phyloP scores from a whole-genome alignment of 495 filamentous ascomycete genomes.

The Podospora comata region DNA sequence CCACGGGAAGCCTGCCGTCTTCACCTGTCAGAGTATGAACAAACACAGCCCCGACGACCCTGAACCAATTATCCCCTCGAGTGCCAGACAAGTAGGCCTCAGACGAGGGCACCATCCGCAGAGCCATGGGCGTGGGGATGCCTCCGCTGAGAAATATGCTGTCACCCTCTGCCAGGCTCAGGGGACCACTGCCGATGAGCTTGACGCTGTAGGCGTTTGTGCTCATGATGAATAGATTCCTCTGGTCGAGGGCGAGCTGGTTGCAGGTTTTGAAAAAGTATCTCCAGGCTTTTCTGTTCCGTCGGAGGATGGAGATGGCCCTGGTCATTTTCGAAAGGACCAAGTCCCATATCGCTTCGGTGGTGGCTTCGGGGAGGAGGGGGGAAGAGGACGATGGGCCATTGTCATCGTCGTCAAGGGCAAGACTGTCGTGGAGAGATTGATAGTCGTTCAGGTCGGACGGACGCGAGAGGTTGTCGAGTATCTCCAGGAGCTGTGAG shows the following conservation, averaged over 20 bases:
- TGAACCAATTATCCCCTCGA: neutral
- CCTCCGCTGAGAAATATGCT: neutral
- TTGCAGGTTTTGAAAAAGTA: slow-evolving; percentile 1
- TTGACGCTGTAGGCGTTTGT: neutral
- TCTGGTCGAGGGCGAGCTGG: neutral
- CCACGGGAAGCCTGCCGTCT: no score
- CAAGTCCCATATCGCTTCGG: neutral
- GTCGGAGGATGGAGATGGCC: neutral
- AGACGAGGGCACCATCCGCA: neutral
- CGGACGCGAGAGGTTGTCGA: neutral
- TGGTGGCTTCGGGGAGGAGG: neutral
- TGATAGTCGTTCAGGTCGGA: neutral
- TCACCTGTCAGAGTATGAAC: neutral
- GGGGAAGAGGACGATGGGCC: neutral
- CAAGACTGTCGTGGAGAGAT: no score
- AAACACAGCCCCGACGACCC: neutral
- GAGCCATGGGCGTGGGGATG: slow-evolving; percentile 4
- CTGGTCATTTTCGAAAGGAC: neutral
- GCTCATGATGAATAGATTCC: neutral
- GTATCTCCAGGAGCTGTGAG: neutral
- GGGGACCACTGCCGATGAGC: neutral
- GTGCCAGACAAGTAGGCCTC: no score
- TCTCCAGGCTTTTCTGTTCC: neutral
- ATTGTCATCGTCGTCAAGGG: neutral
- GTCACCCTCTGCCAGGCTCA: neutral